These are phyloP conservation scores for Kazachstania kunashirensis DNA, from an alignment of 805 yeast genomes.

Conservation along the genomic window DNA sequence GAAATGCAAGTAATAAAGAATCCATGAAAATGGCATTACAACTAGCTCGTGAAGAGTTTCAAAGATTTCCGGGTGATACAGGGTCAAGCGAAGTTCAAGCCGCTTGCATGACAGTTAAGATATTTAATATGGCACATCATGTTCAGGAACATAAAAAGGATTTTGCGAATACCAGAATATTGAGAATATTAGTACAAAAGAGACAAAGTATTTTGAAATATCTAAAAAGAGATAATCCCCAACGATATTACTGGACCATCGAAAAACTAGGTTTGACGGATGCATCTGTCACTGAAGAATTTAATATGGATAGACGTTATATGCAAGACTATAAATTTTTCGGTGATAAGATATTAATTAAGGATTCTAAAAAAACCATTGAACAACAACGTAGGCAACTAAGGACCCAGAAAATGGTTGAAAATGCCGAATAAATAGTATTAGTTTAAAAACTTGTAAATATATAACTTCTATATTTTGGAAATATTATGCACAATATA, in stretches of 20 bases:
- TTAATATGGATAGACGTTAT: slow-evolving; percentile 67
- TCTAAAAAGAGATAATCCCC: slow-evolving; percentile 69
- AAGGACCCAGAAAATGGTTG: slow-evolving; percentile 35
- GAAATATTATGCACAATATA: too few species aligned
- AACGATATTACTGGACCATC: slow-evolving; percentile 75
- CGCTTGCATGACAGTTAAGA: slow-evolving; percentile 73
- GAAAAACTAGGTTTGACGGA: slow-evolving; percentile 84
- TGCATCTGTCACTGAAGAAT: slow-evolving; percentile 66
- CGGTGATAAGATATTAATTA: slow-evolving; percentile 58
- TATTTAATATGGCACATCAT: slow-evolving; percentile 70
- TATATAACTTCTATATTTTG: too few species aligned
- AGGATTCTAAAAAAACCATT: slow-evolving; percentile 40
- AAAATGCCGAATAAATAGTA: slow-evolving; percentile 6
- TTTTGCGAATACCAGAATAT: slow-evolving; percentile 52
- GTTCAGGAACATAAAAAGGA: slow-evolving; percentile 65
- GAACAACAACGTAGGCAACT: slow-evolving; percentile 39
- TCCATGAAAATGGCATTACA: slow-evolving; percentile 46
- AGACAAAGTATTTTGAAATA: slow-evolving; percentile 79
- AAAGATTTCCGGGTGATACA: slow-evolving; percentile 78
- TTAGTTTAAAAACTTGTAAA: slow-evolving; percentile 2
- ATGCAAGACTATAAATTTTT: slow-evolving; percentile 70
- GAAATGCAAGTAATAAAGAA: slow-evolving; percentile 56
- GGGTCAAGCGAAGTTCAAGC: slow-evolving; percentile 96
- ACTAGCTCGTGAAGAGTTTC: slow-evolving; percentile 71
- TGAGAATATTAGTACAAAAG: slow-evolving; percentile 78